Evolutionary conservation across 1,284 basidiomycete species (phyloP).

Genomic region (Trametes versicolor): DNA sequence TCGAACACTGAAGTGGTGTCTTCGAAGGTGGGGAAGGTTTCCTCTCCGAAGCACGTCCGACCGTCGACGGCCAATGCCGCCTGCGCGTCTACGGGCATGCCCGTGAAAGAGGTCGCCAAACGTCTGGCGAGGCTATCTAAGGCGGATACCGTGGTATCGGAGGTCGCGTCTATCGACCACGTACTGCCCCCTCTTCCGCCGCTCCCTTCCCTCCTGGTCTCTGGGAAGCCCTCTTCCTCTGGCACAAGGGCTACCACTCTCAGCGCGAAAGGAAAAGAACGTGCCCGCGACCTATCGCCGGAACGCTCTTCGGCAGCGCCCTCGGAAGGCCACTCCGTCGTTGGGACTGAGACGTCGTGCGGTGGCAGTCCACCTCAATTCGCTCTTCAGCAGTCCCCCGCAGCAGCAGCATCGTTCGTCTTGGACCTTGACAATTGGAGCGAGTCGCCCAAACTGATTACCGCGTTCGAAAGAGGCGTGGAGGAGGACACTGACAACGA

Average conservation of each 20-base stretch:
- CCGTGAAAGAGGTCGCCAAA: constrained; percentile 10
- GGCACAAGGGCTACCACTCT: not conserved
- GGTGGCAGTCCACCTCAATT: no score
- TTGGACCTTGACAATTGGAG: not conserved
- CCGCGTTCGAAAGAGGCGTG: not conserved
- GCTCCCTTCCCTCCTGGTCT: not conserved
- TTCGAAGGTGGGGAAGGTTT: not conserved
- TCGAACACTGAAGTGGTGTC: not conserved
- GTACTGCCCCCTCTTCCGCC: constrained; percentile 9
- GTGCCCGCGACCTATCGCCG: not conserved
- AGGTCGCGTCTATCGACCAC: constrained; percentile 7
- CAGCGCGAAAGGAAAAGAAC: not conserved
- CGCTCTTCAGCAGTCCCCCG: no score
- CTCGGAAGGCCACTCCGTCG: constrained; percentile 4
- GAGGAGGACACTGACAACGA: constrained; percentile 1
- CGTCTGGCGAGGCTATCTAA: constrained; percentile 13
- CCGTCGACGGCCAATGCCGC: constrained; percentile 6
- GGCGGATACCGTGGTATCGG: constrained; percentile 17
- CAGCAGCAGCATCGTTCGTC: no score
- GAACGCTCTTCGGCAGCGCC: not conserved
- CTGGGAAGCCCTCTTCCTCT: not conserved
- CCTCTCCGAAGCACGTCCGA: not conserved
- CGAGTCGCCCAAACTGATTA: not conserved
- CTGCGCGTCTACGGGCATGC: not conserved
- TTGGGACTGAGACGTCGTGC: not conserved